A percentile compares a stretch with the other conserved stretches of the same genome.
These are phyloP conservation scores for Sporothrix brunneoviolacea DNA, from an alignment of 2,329 filamentous ascomycete genomes.

Conservation along the genomic window DNA sequence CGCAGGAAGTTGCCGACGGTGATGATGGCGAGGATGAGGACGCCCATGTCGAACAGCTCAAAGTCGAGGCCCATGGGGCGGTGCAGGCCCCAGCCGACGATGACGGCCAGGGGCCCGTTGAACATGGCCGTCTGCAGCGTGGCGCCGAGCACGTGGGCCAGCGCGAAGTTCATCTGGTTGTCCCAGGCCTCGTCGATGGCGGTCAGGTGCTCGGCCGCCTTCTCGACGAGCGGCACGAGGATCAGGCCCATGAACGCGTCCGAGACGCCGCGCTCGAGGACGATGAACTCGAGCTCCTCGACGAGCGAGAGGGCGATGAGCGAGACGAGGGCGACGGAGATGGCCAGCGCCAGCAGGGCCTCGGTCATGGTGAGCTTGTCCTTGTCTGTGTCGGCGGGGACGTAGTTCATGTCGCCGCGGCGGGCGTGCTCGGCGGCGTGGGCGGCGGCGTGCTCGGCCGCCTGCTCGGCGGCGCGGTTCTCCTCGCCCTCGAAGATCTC, in stretches of 20 bases:
- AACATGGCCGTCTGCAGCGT: slow-evolving; percentile 86
- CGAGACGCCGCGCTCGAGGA: slow-evolving; percentile 37
- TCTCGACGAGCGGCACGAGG: slow-evolving; percentile 74
- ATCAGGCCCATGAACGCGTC: slow-evolving; percentile 62
- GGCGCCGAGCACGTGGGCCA: slow-evolving; percentile 78
- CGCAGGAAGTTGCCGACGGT: slow-evolving; percentile 82
- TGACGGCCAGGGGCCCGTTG: slow-evolving; percentile 74
- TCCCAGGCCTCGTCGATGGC: slow-evolving; percentile 81
- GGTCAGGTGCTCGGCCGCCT: slow-evolving; percentile 78
- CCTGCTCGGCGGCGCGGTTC: slow-evolving; percentile 43
- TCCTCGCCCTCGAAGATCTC: slow-evolving; percentile 68
- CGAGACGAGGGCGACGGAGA: slow-evolving; percentile 63
- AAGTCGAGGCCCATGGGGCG: slow-evolving; percentile 75
- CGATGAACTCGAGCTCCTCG: slow-evolving; percentile 58
- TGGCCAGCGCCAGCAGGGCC: slow-evolving; percentile 55
- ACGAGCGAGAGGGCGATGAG: slow-evolving; percentile 70
- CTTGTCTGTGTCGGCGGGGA: slow-evolving; percentile 32
- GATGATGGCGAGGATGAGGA: slow-evolving; percentile 76
- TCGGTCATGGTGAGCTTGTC: slow-evolving; percentile 70
- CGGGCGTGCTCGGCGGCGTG: background rate
- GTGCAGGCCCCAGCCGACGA: slow-evolving; percentile 73
- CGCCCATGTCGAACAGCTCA: slow-evolving; percentile 75
- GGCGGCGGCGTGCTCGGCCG: background rate
- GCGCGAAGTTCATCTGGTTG: slow-evolving; percentile 75
- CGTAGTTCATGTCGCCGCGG: slow-evolving; percentile 24